A percentile compares a stretch with the other conserved stretches of the same genome.
These are phyloP conservation scores for Nitzschia putrida DNA, from an alignment of 108 stramenopile genomes.

Conservation along the genomic window DNA sequence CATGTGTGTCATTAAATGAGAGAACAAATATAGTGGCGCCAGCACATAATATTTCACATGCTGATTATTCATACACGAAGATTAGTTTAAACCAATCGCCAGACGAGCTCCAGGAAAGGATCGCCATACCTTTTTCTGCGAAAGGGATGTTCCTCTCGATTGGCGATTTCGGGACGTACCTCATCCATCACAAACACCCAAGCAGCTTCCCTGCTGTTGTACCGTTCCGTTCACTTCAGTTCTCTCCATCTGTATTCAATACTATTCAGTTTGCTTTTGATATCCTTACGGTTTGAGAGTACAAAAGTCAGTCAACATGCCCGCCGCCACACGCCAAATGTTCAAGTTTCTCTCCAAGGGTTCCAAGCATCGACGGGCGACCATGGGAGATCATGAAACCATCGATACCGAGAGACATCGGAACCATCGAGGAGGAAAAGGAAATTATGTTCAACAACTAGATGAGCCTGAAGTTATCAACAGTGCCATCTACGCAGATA, in stretches of 20 bases:
- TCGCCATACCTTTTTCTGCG: too few relatives aligned
- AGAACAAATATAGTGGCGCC: too few relatives aligned
- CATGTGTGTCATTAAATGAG: too few relatives aligned
- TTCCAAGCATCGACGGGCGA: slow-evolving; percentile 8
- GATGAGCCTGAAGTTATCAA: not conserved
- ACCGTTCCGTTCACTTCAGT: not conserved
- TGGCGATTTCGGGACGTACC: not conserved
- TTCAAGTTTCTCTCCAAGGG: slow-evolving; percentile 13
- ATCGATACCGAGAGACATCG: not conserved
- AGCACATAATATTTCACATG: too few relatives aligned
- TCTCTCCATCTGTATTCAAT: not conserved
- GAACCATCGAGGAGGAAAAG: not conserved
- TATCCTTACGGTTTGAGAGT: not conserved
- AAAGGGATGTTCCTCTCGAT: too few relatives aligned
- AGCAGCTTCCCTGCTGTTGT: not conserved
- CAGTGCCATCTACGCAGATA: not conserved
- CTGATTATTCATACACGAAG: too few relatives aligned
- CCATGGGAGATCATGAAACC: not conserved
- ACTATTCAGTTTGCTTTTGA: not conserved
- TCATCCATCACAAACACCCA: not conserved
- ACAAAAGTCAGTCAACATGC: not conserved
- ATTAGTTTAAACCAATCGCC: too few relatives aligned
- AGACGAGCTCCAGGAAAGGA: too few relatives aligned
- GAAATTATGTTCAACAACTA: not conserved
- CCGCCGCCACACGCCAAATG: slow-evolving; percentile 10